phyloP scores from a whole-genome alignment of 2,329 filamentous ascomycete species.

The Aspergillus caelatus region DNA sequence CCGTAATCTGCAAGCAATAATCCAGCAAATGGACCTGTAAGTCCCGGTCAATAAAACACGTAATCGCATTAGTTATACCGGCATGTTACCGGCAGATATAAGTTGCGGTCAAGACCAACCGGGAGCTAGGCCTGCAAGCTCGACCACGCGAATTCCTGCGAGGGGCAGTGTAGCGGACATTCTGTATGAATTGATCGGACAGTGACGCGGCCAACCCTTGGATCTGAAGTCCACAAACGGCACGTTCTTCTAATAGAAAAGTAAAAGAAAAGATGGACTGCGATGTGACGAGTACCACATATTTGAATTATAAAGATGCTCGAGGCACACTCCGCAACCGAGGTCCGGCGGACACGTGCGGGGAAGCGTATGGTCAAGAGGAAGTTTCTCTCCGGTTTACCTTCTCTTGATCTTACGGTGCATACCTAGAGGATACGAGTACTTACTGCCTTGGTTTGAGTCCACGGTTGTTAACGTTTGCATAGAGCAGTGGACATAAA shows the following conservation, averaged over 20 bases:
- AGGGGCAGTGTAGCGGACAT: conserved; percentile 52
- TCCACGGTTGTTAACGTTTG: no score
- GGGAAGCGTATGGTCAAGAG: conserved; percentile 13
- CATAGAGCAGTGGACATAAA: no score
- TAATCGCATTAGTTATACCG: background rate
- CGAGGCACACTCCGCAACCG: conserved; percentile 19
- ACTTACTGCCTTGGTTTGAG: no score
- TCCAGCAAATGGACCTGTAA: conserved; percentile 79
- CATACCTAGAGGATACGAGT: background rate
- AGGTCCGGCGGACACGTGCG: conserved; percentile 28
- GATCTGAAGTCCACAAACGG: background rate
- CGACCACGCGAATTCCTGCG: conserved; percentile 63
- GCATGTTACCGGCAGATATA: background rate
- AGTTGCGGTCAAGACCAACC: conserved; percentile 44
- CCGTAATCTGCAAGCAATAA: conserved; percentile 88
- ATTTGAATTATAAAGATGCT: background rate
- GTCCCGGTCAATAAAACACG: conserved; percentile 7
- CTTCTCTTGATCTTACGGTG: background rate
- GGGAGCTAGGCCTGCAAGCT: conserved; percentile 68
- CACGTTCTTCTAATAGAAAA: background rate
- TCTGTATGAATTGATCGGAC: background rate
- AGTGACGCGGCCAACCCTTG: background rate
- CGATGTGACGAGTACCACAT: background rate
- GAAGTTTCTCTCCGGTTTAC: background rate
- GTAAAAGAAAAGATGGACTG: background rate